A percentile compares a stretch with the other conserved stretches of the same genome.
Evolutionary conservation across 768 basidiomycete genomes (phyloP).

Genomic region (Leccinum uliginosum): DNA sequence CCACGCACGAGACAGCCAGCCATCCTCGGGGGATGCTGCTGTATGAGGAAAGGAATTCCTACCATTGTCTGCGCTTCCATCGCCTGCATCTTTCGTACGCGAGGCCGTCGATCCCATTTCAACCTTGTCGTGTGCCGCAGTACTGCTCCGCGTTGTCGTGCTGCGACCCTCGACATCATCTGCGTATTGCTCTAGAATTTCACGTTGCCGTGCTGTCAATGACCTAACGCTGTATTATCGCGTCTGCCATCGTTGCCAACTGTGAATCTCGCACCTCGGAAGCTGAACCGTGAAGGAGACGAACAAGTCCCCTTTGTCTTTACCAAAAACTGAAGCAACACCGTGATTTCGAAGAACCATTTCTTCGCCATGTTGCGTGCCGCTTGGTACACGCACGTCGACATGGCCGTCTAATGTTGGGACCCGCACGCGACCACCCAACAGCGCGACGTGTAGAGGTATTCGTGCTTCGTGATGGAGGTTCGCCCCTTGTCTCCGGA

Average conservation of each 20-base stretch:
- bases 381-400: constrained; percentile 85
- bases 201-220: constrained; percentile 77
- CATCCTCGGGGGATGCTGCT: constrained; percentile 49
- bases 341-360: constrained; percentile 91
- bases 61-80: constrained; percentile 51
- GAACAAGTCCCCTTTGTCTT: constrained; percentile 77
- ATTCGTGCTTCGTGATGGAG: constrained; percentile 87
- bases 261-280: constrained; percentile 65
- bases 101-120: constrained; percentile 14
- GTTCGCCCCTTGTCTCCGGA: constrained; percentile 88
- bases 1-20: constrained; percentile 70
- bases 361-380: constrained; percentile 96
- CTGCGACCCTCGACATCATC: constrained; percentile 83
- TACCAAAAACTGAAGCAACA: constrained; percentile 55
- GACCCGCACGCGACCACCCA: constrained; percentile 91
- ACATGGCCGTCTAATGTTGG: constrained; percentile 96
- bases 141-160: constrained; percentile 12
- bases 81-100: constrained; percentile 19
- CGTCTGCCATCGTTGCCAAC: constrained; percentile 6
- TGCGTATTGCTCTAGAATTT: constrained; percentile 84
- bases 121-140: constrained; percentile 15
- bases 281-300: constrained; percentile 85
- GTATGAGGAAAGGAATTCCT: constrained; percentile 63
- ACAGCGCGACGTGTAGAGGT: constrained; percentile 84
- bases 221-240: constrained; percentile 46